Percentiles rank a stretch among this genome's conserved stretches.
Conservation (phyloP, 768 basidiomycete genomes). For the Sporobolomyces roseus region DNA sequence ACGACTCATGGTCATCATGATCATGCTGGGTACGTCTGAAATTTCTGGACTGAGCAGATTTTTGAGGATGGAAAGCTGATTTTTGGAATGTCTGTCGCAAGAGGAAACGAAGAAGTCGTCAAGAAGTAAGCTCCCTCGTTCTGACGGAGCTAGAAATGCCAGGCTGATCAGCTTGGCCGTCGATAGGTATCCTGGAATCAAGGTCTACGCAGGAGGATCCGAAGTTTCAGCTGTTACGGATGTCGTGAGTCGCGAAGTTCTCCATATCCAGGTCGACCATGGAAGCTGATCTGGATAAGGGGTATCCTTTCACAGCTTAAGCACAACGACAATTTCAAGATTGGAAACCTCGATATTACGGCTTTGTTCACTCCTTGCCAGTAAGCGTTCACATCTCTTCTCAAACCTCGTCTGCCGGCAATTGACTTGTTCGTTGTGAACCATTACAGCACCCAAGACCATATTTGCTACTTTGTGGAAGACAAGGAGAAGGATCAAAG, state of each 20-base stretch:
- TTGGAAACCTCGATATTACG: conserved; percentile 54
- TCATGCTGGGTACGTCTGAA: conserved; percentile 32
- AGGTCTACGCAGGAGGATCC: conserved; percentile 77
- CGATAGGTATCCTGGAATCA: conserved; percentile 54
- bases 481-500: conserved; percentile 58
- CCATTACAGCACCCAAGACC: conserved; percentile 86
- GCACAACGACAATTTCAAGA: conserved; percentile 71
- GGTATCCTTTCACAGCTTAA: too few relatives aligned
- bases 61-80: background rate
- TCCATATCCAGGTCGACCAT: background rate
- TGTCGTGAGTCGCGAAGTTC: conserved; percentile 2
- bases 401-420: too few relatives aligned
- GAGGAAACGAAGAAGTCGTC: conserved; percentile 65
- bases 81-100: conserved; percentile 60
- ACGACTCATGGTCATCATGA: conserved; percentile 92
- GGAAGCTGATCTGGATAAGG: too few relatives aligned
- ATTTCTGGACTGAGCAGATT: background rate
- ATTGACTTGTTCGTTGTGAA: too few relatives aligned
- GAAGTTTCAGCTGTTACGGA: conserved; percentile 64
- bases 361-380: conserved; percentile 43
- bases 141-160: background rate
- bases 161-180: background rate
- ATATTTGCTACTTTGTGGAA: conserved; percentile 83
- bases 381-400: too few relatives aligned
- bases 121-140: conserved; percentile 7